These are phyloP conservation scores for Kingdonia uniflora DNA, from an alignment of 164 flowering plant species.

Conservation along the genomic window DNA sequence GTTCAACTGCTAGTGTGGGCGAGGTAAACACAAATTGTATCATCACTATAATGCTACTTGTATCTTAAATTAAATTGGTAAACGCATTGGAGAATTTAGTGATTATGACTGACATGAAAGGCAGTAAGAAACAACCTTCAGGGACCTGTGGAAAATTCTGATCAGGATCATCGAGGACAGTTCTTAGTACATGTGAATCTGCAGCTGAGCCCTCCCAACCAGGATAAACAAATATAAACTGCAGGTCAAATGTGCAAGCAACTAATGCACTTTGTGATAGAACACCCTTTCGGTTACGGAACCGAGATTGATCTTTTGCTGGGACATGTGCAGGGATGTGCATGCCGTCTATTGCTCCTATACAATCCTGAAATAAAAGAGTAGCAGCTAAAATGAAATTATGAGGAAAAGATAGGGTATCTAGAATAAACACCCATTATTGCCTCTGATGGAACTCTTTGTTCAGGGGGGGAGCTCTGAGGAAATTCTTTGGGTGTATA, in stretches of 20 bases:
- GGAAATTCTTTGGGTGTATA: too few relatives aligned
- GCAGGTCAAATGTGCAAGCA: constrained; percentile 78
- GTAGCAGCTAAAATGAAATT: too few relatives aligned
- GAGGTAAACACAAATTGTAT: too few relatives aligned
- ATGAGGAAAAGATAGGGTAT: too few relatives aligned
- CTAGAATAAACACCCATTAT: too few relatives aligned
- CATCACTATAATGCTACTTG: too few relatives aligned
- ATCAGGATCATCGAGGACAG: constrained; percentile 61
- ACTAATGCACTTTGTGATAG: constrained; percentile 68
- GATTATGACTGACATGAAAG: too few relatives aligned
- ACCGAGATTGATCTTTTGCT: constrained; percentile 63
- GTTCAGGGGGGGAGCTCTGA: too few relatives aligned
- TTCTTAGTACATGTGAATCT: constrained; percentile 59
- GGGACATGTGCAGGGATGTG: constrained; percentile 71
- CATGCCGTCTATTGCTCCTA: constrained; percentile 70
- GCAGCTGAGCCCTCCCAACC: constrained; percentile 88
- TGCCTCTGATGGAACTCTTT: too few relatives aligned
- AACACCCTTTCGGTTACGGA: constrained; percentile 55
- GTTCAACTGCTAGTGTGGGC: too few relatives aligned
- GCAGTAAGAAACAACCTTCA: constrained; percentile 32
- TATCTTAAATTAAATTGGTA: too few relatives aligned
- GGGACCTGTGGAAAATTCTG: constrained; percentile 67
- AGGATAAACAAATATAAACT: constrained; percentile 65
- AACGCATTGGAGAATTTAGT: too few relatives aligned
- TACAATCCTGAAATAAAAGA: constrained; percentile 44